phyloP scores from a whole-genome alignment of 2,329 filamentous ascomycete species.

The Scedosporium minutisporum region DNA sequence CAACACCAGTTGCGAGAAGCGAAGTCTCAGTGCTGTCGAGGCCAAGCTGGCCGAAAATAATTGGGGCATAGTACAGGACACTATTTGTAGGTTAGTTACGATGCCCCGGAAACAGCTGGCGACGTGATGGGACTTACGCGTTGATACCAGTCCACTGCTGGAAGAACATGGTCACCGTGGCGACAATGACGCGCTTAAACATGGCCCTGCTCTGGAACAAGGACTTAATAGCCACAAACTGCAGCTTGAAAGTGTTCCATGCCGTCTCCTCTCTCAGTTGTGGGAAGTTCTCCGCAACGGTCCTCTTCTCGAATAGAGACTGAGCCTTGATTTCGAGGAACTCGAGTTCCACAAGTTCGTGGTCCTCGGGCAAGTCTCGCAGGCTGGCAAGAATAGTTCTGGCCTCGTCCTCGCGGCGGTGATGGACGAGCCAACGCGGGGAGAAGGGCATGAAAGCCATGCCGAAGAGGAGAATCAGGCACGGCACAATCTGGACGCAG shows the following conservation, averaged over 20 bases:
- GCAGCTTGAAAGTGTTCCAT: conserved; percentile 57
- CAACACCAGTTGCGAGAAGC: conserved; percentile 60
- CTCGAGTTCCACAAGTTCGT: conserved; percentile 64
- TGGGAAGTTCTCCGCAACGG: conserved; percentile 58
- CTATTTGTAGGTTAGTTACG: conserved; percentile 27
- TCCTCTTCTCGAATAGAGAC: conserved; percentile 66
- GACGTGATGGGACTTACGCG: neutral
- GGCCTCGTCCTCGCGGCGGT: conserved; percentile 59
- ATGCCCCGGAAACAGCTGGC: neutral
- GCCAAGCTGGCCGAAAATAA: conserved; percentile 59
- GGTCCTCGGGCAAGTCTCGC: conserved; percentile 48
- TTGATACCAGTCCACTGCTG: conserved; percentile 23
- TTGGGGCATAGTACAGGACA: conserved; percentile 60
- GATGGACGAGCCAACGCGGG: conserved; percentile 65
- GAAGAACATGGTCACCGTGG: conserved; percentile 53
- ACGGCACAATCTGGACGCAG: conserved; percentile 60
- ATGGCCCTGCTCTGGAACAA: conserved; percentile 57
- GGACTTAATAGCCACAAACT: conserved; percentile 57
- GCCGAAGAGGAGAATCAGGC: conserved; percentile 54
- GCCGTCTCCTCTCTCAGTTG: conserved; percentile 48
- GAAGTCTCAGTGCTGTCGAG: conserved; percentile 40
- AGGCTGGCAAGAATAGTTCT: conserved; percentile 52
- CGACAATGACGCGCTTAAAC: conserved; percentile 56
- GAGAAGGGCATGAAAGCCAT: conserved; percentile 76
- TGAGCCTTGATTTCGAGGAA: conserved; percentile 79